These are phyloP conservation scores for Sordariomycetes sp. DNA, from an alignment of 2,329 filamentous ascomycete genomes.

Conservation along the genomic window DNA sequence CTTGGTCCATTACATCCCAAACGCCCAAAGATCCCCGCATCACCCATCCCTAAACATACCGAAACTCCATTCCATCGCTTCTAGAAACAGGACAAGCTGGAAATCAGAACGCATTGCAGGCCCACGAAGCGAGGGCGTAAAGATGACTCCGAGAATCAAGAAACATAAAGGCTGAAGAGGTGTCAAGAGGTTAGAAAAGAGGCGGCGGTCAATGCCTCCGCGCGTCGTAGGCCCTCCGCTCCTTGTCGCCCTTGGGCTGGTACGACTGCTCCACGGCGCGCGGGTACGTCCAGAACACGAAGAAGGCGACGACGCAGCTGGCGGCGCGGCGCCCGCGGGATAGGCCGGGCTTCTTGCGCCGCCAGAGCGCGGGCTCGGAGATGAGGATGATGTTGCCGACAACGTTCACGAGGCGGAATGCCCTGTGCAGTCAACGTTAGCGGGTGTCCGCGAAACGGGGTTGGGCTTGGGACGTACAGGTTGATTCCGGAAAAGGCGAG, in stretches of 20 bases:
- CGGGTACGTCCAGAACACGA: constrained; percentile 31
- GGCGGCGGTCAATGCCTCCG: neutral
- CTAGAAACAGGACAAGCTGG: too few species aligned
- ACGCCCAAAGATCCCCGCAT: too few species aligned
- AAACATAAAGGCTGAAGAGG: too few species aligned
- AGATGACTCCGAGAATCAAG: too few species aligned
- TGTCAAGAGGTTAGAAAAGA: too few species aligned
- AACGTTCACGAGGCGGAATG: constrained; percentile 24
- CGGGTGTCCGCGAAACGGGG: neutral
- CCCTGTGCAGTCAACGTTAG: constrained; percentile 12
- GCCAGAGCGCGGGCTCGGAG: constrained; percentile 26
- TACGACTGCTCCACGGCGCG: constrained; percentile 22
- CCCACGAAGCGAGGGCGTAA: too few species aligned
- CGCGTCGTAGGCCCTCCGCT: neutral
- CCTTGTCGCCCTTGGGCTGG: neutral
- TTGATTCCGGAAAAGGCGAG: constrained; percentile 24
- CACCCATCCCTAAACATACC: too few species aligned
- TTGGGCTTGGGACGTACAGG: constrained; percentile 19
- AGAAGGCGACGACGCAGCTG: constrained; percentile 16
- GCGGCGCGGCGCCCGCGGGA: constrained; percentile 12
- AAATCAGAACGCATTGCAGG: too few species aligned
- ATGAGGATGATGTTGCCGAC: constrained; percentile 25
- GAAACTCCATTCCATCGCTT: too few species aligned
- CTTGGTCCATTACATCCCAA: too few species aligned
- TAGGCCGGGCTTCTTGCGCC: constrained; percentile 19